phyloP scores from a whole-genome alignment of 768 basidiomycete species.

The Termitomyces sp. region DNA sequence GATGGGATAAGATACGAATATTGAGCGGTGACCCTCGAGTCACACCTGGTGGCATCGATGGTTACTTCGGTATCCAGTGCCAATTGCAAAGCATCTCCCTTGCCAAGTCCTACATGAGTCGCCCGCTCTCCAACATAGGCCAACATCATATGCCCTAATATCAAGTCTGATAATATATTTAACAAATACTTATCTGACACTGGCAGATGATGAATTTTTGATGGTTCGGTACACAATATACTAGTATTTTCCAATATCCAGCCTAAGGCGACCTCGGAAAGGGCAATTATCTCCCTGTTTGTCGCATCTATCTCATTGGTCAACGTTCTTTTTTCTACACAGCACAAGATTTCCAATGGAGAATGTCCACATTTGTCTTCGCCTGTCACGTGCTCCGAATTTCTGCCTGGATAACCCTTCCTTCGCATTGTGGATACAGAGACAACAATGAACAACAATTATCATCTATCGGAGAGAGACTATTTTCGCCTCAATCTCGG shows the following conservation, averaged over 20 bases:
- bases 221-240: too few relatives aligned
- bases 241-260: too few relatives aligned
- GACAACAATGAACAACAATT: background rate
- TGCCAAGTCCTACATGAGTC: background rate
- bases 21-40: background rate
- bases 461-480: background rate
- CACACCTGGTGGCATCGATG: background rate
- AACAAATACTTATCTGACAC: too few relatives aligned
- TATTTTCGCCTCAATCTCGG: slow-evolving; percentile 38
- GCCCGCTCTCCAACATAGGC: background rate
- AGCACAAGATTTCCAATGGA: background rate
- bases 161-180: too few relatives aligned
- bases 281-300: background rate
- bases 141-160: background rate
- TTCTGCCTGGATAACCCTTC: background rate
- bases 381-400: background rate
- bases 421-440: background rate
- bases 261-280: background rate
- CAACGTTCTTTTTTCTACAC: background rate
- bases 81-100: background rate
- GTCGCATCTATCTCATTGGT: background rate
- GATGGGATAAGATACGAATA: too few relatives aligned
- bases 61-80: background rate
- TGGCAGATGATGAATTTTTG: too few relatives aligned
- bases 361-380: too few relatives aligned